phyloP scores from a whole-genome alignment of 192 early-diverging fungal species.

The Coemansia umbellata region DNA sequence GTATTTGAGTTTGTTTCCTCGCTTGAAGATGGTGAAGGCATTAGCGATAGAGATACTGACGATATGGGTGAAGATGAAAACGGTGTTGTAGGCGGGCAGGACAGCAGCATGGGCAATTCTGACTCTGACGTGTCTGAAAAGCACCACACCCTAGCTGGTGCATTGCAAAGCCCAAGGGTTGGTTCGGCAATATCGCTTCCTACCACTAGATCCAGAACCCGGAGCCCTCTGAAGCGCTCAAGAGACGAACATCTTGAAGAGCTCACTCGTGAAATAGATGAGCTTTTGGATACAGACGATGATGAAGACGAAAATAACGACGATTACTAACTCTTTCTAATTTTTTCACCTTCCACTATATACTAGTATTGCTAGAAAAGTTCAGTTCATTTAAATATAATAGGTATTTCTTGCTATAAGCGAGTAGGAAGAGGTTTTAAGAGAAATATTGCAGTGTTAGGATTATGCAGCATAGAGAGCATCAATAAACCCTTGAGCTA shows the following conservation, averaged over 20 bases:
- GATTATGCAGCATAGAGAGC: conserved; percentile 65
- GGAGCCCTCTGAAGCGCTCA: conserved; percentile 37
- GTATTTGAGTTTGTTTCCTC: conserved; percentile 49
- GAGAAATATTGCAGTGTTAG: too few relatives aligned
- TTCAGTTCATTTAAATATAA: too few relatives aligned
- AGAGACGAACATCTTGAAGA: conserved; percentile 37
- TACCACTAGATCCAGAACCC: conserved; percentile 3
- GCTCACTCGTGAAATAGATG: conserved; percentile 46
- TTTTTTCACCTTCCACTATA: too few relatives aligned
- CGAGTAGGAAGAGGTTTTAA: too few relatives aligned
- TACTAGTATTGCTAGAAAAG: too few relatives aligned
- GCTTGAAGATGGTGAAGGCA: conserved; percentile 11
- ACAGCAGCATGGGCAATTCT: neutral
- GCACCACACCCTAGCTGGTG: too few relatives aligned
- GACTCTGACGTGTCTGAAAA: conserved; percentile 16
- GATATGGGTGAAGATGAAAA: conserved; percentile 6
- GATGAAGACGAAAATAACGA: conserved; percentile 11
- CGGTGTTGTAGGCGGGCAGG: neutral
- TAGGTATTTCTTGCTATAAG: too few relatives aligned
- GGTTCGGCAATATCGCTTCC: conserved; percentile 30
- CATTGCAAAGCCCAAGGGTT: neutral
- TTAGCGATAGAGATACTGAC: conserved; percentile 11
- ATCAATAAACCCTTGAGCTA: conserved; percentile 85
- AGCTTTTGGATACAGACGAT: conserved; percentile 36
- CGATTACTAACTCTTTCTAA: too few relatives aligned